Base-by-base conservation (phyloP, 1,284 basidiomycete genomes). In the Pseudozyma sp. region DNA sequence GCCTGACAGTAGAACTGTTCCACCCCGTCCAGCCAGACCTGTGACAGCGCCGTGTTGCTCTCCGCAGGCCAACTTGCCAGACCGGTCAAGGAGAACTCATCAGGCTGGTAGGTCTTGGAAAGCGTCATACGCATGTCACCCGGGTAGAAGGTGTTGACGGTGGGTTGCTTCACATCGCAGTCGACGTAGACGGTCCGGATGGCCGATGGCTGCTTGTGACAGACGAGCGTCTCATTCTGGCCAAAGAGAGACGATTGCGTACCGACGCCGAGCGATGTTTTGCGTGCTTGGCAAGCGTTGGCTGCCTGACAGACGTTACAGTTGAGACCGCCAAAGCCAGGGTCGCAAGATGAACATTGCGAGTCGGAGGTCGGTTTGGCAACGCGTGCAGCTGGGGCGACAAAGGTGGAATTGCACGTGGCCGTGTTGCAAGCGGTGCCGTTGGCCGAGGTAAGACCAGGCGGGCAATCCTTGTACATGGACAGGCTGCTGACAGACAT, bases 1-100 rank as follows among this genome's bases (percentile, higher is more conserved):
- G 80, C 73, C 53, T 82, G 80, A 54, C 80, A 82, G 67, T 80
- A 80, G 62, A 78, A 82, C 45, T 78, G 79, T 55, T 79, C 67
- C 12, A 75, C 63, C 21, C 80, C 80, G 35, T 80, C 63, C 9
- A 79, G 55, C 71, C 74, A 82, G 35, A 82, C 63, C 25, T 69
- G 68, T 5, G 76, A 73, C n/a, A 77, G 66, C 3, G 77, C 71
- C 1, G 78, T 70, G 56, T 64, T 70, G 58, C 59, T 59, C 38
- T 68, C 45, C 3, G 55, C 59, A n/a, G 62, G 35, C 78, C 78
- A 81, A 31, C 56, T 38, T 12, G 73, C 70, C 16, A 79, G 59
- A 16, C 77, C 78, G 2, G 74, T 79, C 36, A 59, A 43, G 31
- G 57, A 54, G 39, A 70, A 71, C 38, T 71, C 61, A 36, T 67